Evolutionary conservation across 179 eudicot species (phyloP).

Genomic region (Beta lomatogona): DNA sequence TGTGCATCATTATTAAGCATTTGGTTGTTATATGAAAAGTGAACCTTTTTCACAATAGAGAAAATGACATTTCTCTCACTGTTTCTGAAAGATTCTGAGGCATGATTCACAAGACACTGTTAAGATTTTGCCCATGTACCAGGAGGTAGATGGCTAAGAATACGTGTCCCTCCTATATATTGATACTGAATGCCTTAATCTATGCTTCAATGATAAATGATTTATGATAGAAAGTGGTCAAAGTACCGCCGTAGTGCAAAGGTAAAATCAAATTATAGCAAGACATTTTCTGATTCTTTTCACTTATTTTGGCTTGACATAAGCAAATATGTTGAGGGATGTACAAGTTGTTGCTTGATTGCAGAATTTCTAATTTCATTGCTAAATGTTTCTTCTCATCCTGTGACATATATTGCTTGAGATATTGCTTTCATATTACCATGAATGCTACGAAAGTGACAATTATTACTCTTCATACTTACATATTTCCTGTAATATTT

Average conservation of each 20-base stretch:
- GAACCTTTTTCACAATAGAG: not conserved
- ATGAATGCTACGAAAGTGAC: not conserved
- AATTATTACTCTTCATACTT: not conserved
- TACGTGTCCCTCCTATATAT: not conserved
- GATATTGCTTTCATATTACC: conserved; percentile 3
- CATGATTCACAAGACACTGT: not conserved
- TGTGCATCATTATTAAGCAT: not conserved
- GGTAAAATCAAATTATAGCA: not conserved
- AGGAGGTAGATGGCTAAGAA: not conserved
- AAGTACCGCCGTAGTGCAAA: not conserved
- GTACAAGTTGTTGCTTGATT: not conserved
- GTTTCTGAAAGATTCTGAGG: not conserved
- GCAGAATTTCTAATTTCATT: not conserved
- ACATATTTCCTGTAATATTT: not conserved
- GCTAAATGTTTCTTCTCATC: conserved; percentile 2
- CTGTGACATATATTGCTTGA: not conserved
- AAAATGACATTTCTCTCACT: not conserved
- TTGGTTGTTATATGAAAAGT: not conserved
- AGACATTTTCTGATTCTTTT: not conserved
- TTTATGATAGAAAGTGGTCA: too few relatives aligned
- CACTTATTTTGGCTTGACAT: not conserved
- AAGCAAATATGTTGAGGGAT: not conserved
- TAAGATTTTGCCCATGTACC: not conserved
- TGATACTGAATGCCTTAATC: not conserved
- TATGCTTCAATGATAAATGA: not conserved